These are phyloP conservation scores for Cutaneotrichosporon cyanovorans DNA, from an alignment of 1,284 basidiomycete genomes.

Conservation along the genomic window DNA sequence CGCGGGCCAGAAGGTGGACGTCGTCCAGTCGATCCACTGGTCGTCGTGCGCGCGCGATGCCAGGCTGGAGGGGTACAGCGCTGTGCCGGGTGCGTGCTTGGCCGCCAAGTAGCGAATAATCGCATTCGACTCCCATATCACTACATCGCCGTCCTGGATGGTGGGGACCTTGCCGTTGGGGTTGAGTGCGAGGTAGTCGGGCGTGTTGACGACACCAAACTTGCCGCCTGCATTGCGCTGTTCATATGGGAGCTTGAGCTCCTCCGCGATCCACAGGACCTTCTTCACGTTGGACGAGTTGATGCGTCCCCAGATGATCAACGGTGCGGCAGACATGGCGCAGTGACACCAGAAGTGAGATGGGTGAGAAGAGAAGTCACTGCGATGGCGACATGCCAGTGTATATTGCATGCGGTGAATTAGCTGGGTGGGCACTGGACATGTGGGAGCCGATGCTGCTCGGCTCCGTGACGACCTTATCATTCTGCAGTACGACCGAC, in stretches of 20 bases:
- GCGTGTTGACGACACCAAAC: conserved; percentile 5
- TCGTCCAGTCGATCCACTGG: conserved; percentile 15
- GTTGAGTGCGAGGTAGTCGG: conserved; percentile 10
- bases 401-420: no score
- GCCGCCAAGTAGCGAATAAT: conserved; percentile 14
- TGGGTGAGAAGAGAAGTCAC: no score
- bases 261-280: conserved; percentile 10
- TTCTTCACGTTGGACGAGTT: conserved; percentile 16
- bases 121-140: conserved; percentile 13
- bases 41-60: conserved; percentile 1
- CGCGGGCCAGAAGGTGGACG: neutral
- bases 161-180: conserved; percentile 10
- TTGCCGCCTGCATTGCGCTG: conserved; percentile 3
- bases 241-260: conserved; percentile 8
- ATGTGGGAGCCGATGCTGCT: no score
- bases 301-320: conserved; percentile 15
- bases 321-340: neutral
- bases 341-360: no score
- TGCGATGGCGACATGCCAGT: no score
- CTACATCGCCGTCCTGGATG: conserved; percentile 9
- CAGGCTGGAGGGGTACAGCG: neutral
- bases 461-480: no score
- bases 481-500: no score
- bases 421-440: no score
- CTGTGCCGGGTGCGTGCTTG: neutral